Base-by-base conservation (phyloP, 1,284 basidiomycete species). In the Cutaneotrichosporon sp. region DNA sequence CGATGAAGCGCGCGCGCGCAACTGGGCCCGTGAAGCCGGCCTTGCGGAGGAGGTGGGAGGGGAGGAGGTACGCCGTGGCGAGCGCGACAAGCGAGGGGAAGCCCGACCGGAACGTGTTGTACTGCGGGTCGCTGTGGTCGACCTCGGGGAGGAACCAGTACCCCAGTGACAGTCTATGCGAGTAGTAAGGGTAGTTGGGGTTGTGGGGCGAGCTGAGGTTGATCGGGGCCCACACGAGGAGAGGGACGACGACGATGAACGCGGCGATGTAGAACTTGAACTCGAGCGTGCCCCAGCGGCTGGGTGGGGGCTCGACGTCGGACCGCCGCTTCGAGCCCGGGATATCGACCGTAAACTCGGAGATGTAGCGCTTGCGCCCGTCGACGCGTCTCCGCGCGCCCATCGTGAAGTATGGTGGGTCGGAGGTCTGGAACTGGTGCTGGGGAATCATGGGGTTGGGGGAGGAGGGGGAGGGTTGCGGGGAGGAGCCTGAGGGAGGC, bases 61-160 rank as follows among this genome's bases (percentile, higher is more conserved):
- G 65, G 34, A 67, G 46, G 31, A 83, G 75, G 67, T 84, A 83
- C 3, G 72, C 64, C 13, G 72, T 67, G 13, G 85, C 84, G 11
- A 89, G 83, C 46, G 82, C 64, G 24, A 84, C 70, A 8, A 94
- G 83, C 1, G 85, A 73, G 18, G 86, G 83, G 45, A 93, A 74
- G 72, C 91, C 91, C 69, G 84, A 82, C 54, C 92, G 85, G 78
- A 95, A 93, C 2, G 86, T 84, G 24, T 89, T 88, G 73, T 92
- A 94, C 80, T 95, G 92, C 0, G 82, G 80, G 71, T 95, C 92
- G 65, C 89, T 92, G 73, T 89, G 90, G 74, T 95, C 92, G 14
- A 83, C 78, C 59, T 73, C 67, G 25, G 81, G 74, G 1, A 80
- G 80, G 18, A 79, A 77, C 27, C 84, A 69, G 84, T 84, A 85